These are phyloP conservation scores for Phytopythium montanum DNA, from an alignment of 352 stramenopile genomes.

Conservation along the genomic window DNA sequence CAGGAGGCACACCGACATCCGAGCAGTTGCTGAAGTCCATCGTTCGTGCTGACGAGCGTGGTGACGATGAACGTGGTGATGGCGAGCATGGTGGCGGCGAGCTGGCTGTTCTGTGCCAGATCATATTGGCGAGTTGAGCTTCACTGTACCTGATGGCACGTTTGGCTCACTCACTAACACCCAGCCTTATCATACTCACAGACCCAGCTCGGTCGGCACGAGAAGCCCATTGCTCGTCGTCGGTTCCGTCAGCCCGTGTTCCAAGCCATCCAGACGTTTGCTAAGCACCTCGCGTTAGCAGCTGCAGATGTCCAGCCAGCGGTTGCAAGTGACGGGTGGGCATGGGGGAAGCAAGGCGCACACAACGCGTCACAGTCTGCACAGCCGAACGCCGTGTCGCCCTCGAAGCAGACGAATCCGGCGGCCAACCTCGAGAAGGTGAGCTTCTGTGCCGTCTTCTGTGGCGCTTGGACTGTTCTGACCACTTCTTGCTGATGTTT, in stretches of 20 bases:
- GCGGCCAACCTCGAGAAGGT: not conserved
- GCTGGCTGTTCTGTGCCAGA: not conserved
- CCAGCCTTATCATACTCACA: not conserved
- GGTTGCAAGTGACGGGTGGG: not conserved
- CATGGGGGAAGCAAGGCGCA: not conserved
- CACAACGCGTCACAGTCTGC: not conserved
- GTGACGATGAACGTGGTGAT: not conserved
- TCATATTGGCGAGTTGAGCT: not conserved
- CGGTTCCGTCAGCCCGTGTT: conserved; percentile 4
- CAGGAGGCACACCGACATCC: conserved; percentile 8
- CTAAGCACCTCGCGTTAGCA: conserved; percentile 13
- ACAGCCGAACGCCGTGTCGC: not conserved
- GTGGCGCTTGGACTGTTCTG: not conserved
- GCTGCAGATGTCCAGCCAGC: not conserved
- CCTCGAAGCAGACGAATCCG: not conserved
- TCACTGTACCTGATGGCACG: not conserved
- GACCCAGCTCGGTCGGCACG: not conserved
- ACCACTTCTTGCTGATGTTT: not conserved
- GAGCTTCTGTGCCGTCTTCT: not conserved
- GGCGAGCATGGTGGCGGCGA: too few species aligned
- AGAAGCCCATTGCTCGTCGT: not conserved
- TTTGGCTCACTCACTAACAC: conserved; percentile 1
- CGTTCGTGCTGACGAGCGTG: not conserved
- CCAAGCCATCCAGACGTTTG: conserved; percentile 2
- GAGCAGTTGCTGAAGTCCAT: not conserved